A percentile compares a stretch with the other conserved stretches of the same genome.
Conservation (phyloP, 2,329 filamentous ascomycete genomes). For the Lithohypha guttulata region DNA sequence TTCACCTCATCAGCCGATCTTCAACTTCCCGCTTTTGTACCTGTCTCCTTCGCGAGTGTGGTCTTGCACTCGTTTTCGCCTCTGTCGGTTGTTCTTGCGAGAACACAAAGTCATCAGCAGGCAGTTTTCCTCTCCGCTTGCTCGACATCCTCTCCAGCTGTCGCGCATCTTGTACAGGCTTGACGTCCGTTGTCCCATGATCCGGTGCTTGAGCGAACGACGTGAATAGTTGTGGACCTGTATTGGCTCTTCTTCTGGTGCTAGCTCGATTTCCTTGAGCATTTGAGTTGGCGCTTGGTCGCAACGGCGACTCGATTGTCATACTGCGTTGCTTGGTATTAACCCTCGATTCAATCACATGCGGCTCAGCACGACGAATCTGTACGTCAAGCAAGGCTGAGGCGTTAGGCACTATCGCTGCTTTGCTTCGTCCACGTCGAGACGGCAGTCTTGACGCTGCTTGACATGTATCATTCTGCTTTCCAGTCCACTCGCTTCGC, state of each 20-base stretch:
- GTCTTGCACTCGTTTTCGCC: neutral
- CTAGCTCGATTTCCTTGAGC: neutral
- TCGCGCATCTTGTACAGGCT: neutral
- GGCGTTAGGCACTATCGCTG: neutral
- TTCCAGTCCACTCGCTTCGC: conserved; percentile 1
- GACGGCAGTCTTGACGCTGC: neutral
- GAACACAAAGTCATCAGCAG: neutral
- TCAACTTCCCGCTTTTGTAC: neutral
- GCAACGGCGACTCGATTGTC: conserved; percentile 1
- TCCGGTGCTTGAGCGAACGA: neutral
- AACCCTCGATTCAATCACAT: neutral
- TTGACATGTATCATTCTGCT: no score
- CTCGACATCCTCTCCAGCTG: conserved; percentile 3
- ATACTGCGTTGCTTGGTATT: neutral
- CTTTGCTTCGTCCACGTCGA: neutral
- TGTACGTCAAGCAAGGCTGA: neutral
- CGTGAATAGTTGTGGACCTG: neutral
- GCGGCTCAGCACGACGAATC: conserved; percentile 2
- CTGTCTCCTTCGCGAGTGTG: neutral
- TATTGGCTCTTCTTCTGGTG: neutral
- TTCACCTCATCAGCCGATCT: neutral
- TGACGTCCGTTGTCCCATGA: neutral
- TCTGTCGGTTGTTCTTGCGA: no score
- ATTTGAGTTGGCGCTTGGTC: neutral
- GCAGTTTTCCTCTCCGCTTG: conserved; percentile 3